Conservation (phyloP, 805 yeast genomes). For the Torulaspora gathmanii region DNA sequence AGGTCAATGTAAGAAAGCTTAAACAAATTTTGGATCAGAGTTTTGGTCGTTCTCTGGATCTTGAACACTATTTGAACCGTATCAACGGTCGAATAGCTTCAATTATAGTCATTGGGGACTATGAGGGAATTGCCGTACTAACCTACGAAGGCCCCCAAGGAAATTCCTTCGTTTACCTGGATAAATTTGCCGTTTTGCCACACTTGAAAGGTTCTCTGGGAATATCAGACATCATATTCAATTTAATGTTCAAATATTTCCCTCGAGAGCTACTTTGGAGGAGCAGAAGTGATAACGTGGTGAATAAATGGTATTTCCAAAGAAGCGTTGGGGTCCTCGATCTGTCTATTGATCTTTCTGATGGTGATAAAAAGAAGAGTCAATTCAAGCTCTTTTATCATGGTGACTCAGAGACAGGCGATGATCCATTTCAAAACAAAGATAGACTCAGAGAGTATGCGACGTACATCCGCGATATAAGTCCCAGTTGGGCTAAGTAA, state of each 20-base stretch:
- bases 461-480: constrained; percentile 33
- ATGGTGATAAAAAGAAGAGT: constrained; percentile 34
- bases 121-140: constrained; percentile 90
- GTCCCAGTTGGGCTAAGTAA: constrained; percentile 34
- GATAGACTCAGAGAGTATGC: constrained; percentile 27
- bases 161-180: constrained; percentile 65
- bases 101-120: constrained; percentile 82
- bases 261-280: constrained; percentile 84
- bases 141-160: constrained; percentile 63
- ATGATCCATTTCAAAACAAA: constrained; percentile 14
- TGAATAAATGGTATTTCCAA: constrained; percentile 96
- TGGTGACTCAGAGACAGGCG: constrained; percentile 34
- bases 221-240: constrained; percentile 88
- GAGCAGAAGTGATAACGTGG: constrained; percentile 80
- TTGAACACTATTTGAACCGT: constrained; percentile 61
- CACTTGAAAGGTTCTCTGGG: constrained; percentile 87
- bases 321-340: constrained; percentile 68
- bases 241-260: constrained; percentile 62
- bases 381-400: constrained; percentile 41
- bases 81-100: constrained; percentile 66
- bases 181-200: constrained; percentile 87
- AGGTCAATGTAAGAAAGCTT: constrained; percentile 54
- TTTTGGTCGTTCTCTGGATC: constrained; percentile 63
- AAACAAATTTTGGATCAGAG: constrained; percentile 68
- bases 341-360: constrained; percentile 37